Base-by-base conservation (phyloP, 164 flowering plant genomes). In the Vitis cinerea region DNA sequence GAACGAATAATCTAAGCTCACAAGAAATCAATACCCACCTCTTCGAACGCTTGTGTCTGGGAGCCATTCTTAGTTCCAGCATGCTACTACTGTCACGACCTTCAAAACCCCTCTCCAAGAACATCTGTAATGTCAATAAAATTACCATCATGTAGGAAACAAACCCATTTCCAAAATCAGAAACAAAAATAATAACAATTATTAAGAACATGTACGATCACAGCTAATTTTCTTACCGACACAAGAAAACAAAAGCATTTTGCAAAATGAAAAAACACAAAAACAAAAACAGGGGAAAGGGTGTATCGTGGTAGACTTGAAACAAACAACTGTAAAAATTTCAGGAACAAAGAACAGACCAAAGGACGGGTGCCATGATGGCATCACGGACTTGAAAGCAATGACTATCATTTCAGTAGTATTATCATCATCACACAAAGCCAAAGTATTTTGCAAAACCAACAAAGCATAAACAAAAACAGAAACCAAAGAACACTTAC, bases 11-110 rank as follows among this genome's bases (percentile, higher is more conserved):
- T 27, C 30, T 15, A 57, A 44, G 53, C 9, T 37, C 12, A 63
- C 53, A 59, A 50, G n/a, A 44, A 31, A 55, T 16, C 6, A 53
- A 56, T 10, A 23, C 16, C 66, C 69, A 88, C 92, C 92, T 88
- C 80, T 82, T 83, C 44, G 90, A 82, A 63, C 87, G 86, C 71
- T 77, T 77, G 77, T 82, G 88, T 52, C 59, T 72, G n/a, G 77
- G 29, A 44, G 70, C 57, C 49, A 71, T 65, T 70, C 67, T 78
- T 62, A 74, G 65, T 66, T 68, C 84, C 73, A 70, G 61, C 80
- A 81, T 67, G 68, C 71, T 68, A 50, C 66, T 60, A n/a, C 56
- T 79, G 37, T 55, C 77, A 62, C 17, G 49, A 65, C 75, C 84
- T 71, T 81, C 82, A 50, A 80, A 78, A 23, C 81, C 81, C 87